Conservation (phyloP, 192 early-diverging fungal genomes). For the Ambispora gerdemannii region DNA sequence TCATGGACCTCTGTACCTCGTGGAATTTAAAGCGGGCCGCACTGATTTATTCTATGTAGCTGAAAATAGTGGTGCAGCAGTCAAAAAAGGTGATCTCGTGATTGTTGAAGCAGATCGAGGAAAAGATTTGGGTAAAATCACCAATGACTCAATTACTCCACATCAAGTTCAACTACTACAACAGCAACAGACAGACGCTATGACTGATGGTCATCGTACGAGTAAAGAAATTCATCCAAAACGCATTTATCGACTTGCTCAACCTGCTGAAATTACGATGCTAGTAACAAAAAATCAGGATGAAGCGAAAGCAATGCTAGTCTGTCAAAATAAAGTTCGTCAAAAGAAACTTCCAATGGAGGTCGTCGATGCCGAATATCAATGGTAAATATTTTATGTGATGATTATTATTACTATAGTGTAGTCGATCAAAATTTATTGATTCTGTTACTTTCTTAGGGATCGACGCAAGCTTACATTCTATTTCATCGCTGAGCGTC, state of each 20-base stretch:
- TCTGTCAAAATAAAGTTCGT: conserved; percentile 87
- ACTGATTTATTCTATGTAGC: conserved; percentile 78
- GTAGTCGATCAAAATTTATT: neutral
- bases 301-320: conserved; percentile 80
- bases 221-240: conserved; percentile 86
- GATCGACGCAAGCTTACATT: conserved; percentile 96
- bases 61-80: conserved; percentile 41
- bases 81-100: conserved; percentile 70
- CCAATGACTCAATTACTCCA: conserved; percentile 63
- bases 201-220: conserved; percentile 42
- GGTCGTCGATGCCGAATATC: conserved; percentile 96
- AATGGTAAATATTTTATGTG: conserved; percentile 66
- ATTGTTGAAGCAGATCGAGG: conserved; percentile 91
- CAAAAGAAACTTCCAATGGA: conserved; percentile 93
- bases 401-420: conserved; percentile 26
- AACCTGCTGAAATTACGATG: conserved; percentile 75
- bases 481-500: conserved; percentile 89
- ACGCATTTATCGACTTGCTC: conserved; percentile 81
- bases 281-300: conserved; percentile 80
- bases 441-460: conserved; percentile 40
- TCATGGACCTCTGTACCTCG: conserved; percentile 67
- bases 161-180: conserved; percentile 48
- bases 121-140: conserved; percentile 86
- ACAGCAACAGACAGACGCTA: conserved; percentile 45
- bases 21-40: conserved; percentile 87